Base-by-base conservation (phyloP, 108 stramenopile species). In the Phaeodactylum tricornutum region DNA sequence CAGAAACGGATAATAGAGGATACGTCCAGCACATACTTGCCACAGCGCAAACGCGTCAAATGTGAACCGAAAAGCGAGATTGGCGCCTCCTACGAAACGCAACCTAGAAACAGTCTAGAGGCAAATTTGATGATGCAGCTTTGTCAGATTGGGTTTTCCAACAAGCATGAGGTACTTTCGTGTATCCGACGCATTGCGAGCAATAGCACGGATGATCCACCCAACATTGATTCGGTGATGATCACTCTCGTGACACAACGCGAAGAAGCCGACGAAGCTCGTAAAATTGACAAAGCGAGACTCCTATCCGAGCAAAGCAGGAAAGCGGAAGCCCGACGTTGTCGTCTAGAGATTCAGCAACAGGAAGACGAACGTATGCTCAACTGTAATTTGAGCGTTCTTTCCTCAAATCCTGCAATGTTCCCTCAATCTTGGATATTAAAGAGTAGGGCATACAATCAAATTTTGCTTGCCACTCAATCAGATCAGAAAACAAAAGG, bases 251-350 rank as follows among this genome's bases (percentile, higher is more conserved):
- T 43, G 7, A 43, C 12, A 8, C 14, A 9, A 7, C 41, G 41
- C 41, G 41, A 43, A 16, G 41, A 43, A 16, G 7, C 15, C 14
- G 41, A 43, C 8, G 41, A 43, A 16, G 41, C 41, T 7, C 14
- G 15, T 8, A 43, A 43, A 16, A 43, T 43, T 12, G 41, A 43
- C 15, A 17, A 43, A 43, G 41, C 41, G 15, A 9, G 41, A 7
- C 8, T 9, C 12, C 41, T 15, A n/a, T 43, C 41, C 12, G 41
- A 43, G 15, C 14, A 7, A 16, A 15, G 15, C 15, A 12, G 41
- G 7, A 43, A 43, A 17, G 12, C 14, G 15, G 41, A 43, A 7
- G 8, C 41, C 15, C 8, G 15, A 7, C 8, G 15, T 8, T 16
- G 8, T 7, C 41, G 41, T 16, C 15, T 9, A 7, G 15, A 8